Conservation (phyloP, 2,329 filamentous ascomycete species). For the Colletotrichum melonis region DNA sequence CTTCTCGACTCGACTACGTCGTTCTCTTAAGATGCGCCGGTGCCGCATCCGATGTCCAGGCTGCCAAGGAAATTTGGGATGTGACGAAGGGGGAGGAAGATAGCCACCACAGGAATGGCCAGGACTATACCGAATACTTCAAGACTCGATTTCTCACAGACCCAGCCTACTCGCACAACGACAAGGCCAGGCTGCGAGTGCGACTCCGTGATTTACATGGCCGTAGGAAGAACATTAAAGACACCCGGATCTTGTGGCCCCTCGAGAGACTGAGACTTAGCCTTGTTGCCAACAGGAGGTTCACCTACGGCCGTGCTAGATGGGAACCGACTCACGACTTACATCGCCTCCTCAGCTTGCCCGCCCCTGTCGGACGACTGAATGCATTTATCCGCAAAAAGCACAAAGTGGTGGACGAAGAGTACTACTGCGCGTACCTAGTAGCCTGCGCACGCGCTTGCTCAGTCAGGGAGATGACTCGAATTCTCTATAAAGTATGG, state of each 20-base stretch:
- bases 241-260: conserved; percentile 1
- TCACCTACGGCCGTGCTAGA: conserved; percentile 24
- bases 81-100: conserved; percentile 38
- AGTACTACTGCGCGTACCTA: conserved; percentile 27
- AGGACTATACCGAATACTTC: conserved; percentile 58
- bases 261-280: conserved; percentile 27
- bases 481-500: conserved; percentile 16
- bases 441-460: conserved; percentile 26
- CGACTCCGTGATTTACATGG: conserved; percentile 52
- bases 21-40: conserved; percentile 60
- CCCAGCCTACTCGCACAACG: conserved; percentile 58
- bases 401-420: conserved; percentile 9
- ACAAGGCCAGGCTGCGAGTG: conserved; percentile 53
- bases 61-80: conserved; percentile 50
- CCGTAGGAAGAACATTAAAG: conserved; percentile 25
- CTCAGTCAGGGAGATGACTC: conserved; percentile 20
- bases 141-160: conserved; percentile 60
- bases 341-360: conserved; percentile 25
- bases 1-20: conserved; percentile 55
- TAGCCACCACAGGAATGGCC: conserved; percentile 44
- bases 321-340: conserved; percentile 23
- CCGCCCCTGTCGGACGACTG: conserved; percentile 20
- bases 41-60: conserved; percentile 51
- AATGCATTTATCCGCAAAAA: conserved; percentile 24
- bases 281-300: neutral